Percentiles rank a stretch among this genome's conserved stretches.
Evolutionary conservation across 202 grass and related monocot genomes (phyloP).

Genomic region (Carex arenaria): DNA sequence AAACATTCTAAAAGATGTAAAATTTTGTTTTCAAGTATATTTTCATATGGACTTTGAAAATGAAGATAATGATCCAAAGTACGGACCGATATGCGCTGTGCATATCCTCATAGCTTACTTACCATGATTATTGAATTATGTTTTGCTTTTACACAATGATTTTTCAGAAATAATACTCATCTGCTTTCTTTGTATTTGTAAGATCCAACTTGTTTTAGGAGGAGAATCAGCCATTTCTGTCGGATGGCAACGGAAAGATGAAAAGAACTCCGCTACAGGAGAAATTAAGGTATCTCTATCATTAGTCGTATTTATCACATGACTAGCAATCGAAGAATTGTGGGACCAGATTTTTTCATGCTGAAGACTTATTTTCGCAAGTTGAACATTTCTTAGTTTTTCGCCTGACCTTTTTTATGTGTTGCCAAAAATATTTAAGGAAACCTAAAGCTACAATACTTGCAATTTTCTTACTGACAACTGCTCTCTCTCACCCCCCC

Average conservation of each 20-base stretch:
- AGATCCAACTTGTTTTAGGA: conserved; percentile 97
- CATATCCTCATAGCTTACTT: too few relatives aligned
- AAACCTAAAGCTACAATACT: not conserved
- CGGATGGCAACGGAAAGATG: conserved; percentile 95
- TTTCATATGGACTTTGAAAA: too few relatives aligned
- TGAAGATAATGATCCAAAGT: too few relatives aligned
- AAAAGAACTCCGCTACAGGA: conserved; percentile 75
- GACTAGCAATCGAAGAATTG: not conserved
- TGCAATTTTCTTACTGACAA: not conserved
- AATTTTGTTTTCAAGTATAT: too few relatives aligned
- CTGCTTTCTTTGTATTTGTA: conserved; percentile 18
- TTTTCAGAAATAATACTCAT: conserved; percentile 3
- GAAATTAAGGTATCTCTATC: conserved; percentile 77
- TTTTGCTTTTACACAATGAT: not conserved
- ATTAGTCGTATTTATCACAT: not conserved
- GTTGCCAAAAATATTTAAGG: not conserved
- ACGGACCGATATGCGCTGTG: too few relatives aligned
- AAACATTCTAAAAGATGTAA: too few relatives aligned
- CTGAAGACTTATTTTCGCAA: not conserved
- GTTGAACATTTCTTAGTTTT: not conserved
- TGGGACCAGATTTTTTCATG: not conserved
- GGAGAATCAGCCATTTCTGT: conserved; percentile 74
- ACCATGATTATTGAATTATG: not conserved
- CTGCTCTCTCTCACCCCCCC: not conserved
- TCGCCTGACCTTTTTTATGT: not conserved